Evolutionary conservation across 2,329 filamentous ascomycete species (phyloP), one percentile per base, ranked within the genome.

Genomic region (Colletotrichum sp.): DNA sequence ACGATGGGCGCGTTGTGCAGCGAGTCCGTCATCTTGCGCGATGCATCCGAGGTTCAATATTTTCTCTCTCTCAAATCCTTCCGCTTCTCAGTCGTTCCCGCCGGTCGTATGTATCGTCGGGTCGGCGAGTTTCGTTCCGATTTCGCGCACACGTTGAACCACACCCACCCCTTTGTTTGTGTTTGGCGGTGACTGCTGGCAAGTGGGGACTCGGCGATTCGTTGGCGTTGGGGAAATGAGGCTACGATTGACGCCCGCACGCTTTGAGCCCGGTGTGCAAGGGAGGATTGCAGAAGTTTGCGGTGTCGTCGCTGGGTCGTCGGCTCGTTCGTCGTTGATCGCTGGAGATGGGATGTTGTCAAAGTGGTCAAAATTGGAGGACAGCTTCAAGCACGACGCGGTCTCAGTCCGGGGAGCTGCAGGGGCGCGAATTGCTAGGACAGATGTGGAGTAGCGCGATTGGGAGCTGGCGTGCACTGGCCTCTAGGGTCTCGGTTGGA

Each of bases 1-100:
- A 99, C 97, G 86, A 99, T 98, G 76, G 97, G 96, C 80, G 96
- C 96, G 90, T 99, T 99, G 90, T 98, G 97, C 72, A 99, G 92
- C 73, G 88, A 88, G 79, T 92, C 90, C 77, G 90, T 86, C 90
- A 92, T 92, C 24, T 76, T 80, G 73, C 26, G 65, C 79, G 71
- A 74, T 75, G 67, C 76, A 78, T 78, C 55, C 72, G 68, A 72
- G 44, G 5, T 30, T 44, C 28, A 44, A 32, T 34, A n/a, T 4
- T 5, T 65, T 36, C 18, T 32, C 57, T 15, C 30, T 44, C 21
- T 49, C 39, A 72, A 21, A 12, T 28, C 10, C 55, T 62, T 62
- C 62, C 52, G 32, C 66, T 52, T 21, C 28, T 63, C 44, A 26
- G 26, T 63, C 49, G 73, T 39, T 76, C 59, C 39, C 64, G 74